phyloP scores from a whole-genome alignment of 2,329 filamentous ascomycete species.

The Ceratocystiopsis brevicomis region DNA sequence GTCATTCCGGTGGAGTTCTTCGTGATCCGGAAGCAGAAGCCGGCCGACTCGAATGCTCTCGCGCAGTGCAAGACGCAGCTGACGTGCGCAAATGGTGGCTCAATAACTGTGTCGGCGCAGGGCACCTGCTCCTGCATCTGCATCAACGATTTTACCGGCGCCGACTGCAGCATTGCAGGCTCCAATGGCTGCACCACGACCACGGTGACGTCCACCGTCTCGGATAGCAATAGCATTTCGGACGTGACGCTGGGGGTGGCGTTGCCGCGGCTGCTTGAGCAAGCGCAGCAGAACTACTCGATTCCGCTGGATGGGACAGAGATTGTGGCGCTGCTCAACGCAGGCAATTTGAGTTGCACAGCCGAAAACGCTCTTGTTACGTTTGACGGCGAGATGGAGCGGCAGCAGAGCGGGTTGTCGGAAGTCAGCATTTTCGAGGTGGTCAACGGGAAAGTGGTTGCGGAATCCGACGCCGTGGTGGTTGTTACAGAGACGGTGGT shows the following conservation, averaged over 20 bases:
- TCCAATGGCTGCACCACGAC: constrained; percentile 35
- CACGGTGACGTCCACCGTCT: constrained; percentile 16
- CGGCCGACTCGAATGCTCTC: constrained; percentile 17
- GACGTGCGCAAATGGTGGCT: constrained; percentile 63
- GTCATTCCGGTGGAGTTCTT: constrained; percentile 55
- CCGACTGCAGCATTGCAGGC: constrained; percentile 28
- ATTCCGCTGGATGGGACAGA: constrained; percentile 52
- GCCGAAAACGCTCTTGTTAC: constrained; percentile 77
- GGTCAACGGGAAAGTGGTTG: neutral
- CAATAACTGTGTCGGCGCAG: constrained; percentile 43
- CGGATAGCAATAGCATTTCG: constrained; percentile 20
- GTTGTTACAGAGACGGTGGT: constrained; percentile 6
- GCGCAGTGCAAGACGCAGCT: constrained; percentile 40
- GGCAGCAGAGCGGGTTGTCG: constrained; percentile 15
- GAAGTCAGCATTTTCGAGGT: constrained; percentile 11
- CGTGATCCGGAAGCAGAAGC: constrained; percentile 32
- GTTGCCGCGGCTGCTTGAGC: constrained; percentile 53
- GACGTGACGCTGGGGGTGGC: constrained; percentile 69
- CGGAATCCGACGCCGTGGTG: constrained; percentile 2
- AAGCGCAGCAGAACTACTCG: constrained; percentile 48
- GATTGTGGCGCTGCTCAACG: constrained; percentile 60
- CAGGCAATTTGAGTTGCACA: constrained; percentile 57
- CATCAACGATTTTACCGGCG: constrained; percentile 62
- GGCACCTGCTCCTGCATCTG: constrained; percentile 71
- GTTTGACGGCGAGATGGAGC: constrained; percentile 42